Percentiles rank a stretch among this genome's conserved stretches.
phyloP scores from a whole-genome alignment of 78 protist species.

The Polysphondylium violaceum region DNA sequence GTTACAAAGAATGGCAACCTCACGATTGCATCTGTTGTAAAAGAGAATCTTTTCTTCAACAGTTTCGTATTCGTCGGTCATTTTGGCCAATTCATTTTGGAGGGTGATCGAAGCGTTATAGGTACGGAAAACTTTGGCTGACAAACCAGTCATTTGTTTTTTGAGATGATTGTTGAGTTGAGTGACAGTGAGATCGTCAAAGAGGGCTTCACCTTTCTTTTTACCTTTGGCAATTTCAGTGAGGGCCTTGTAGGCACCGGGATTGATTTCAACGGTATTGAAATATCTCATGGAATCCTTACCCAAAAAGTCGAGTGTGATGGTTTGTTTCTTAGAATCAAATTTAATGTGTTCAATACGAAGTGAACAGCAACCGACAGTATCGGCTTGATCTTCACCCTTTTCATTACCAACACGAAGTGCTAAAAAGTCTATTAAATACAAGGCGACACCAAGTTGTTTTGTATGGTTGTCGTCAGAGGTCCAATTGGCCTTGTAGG shows the following conservation, averaged over 20 bases:
- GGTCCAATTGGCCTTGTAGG: slow-evolving; percentile 69
- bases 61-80: slow-evolving; percentile 25
- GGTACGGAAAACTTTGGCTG: slow-evolving; percentile 99
- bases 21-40: slow-evolving; percentile 94
- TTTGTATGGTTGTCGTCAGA: not conserved
- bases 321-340: not conserved
- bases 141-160: slow-evolving; percentile 93
- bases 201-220: slow-evolving; percentile 80
- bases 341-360: slow-evolving; percentile 95
- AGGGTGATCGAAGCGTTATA: slow-evolving; percentile 98
- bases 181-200: slow-evolving; percentile 82
- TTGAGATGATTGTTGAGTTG: slow-evolving; percentile 93
- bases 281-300: slow-evolving; percentile 97
- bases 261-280: slow-evolving; percentile 85
- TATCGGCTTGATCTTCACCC: slow-evolving; percentile 98
- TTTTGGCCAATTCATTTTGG: slow-evolving; percentile 80
- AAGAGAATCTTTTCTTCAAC: slow-evolving; percentile 85
- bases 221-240: slow-evolving; percentile 40
- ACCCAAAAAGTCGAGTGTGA: slow-evolving; percentile 97
- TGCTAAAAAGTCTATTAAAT: slow-evolving; percentile 97
- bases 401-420: slow-evolving; percentile 99
- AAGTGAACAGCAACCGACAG: slow-evolving; percentile 99
- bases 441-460: slow-evolving; percentile 95
- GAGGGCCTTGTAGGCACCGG: slow-evolving; percentile 39
- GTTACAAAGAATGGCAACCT: slow-evolving; percentile 99